Percentiles rank a stretch among this genome's conserved stretches.
Conservation (phyloP, 768 basidiomycete genomes). For the Trametes cinnabarina region DNA sequence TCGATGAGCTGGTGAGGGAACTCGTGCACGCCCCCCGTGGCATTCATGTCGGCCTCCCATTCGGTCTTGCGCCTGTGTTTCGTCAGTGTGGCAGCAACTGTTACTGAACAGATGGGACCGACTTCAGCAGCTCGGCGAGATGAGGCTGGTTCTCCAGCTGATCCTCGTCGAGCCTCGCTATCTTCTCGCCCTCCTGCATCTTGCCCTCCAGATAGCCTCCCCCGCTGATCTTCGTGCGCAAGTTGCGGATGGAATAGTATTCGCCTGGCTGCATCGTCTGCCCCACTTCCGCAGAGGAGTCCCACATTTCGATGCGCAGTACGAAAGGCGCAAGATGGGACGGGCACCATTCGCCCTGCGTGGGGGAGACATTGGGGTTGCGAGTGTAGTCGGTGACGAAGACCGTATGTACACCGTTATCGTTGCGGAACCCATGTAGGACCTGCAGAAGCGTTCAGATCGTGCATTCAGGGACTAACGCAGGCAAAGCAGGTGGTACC, state of each 20-base stretch:
- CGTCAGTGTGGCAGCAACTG: neutral
- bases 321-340: slow-evolving; percentile 42
- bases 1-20: slow-evolving; percentile 48
- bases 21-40: slow-evolving; percentile 26
- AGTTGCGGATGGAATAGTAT: slow-evolving; percentile 54
- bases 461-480: neutral
- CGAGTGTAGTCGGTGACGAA: slow-evolving; percentile 69
- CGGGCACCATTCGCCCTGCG: slow-evolving; percentile 49
- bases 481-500: slow-evolving; percentile 34
- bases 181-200: slow-evolving; percentile 48
- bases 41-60: slow-evolving; percentile 36
- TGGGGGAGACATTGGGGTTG: slow-evolving; percentile 34
- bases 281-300: slow-evolving; percentile 42
- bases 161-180: slow-evolving; percentile 41
- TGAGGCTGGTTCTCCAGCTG: slow-evolving; percentile 35
- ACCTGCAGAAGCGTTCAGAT: slow-evolving; percentile 37
- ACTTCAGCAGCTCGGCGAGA: slow-evolving; percentile 55
- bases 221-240: slow-evolving; percentile 40
- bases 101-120: slow-evolving; percentile 24
- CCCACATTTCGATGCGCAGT: slow-evolving; percentile 62
- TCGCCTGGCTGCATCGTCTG: slow-evolving; percentile 45
- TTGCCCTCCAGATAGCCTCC: slow-evolving; percentile 53
- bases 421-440: slow-evolving; percentile 41
- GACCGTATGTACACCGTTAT: slow-evolving; percentile 41
- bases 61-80: slow-evolving; percentile 50